Base-by-base conservation (phyloP, 176 grass and related monocot species). In the Raddia distichophylla region DNA sequence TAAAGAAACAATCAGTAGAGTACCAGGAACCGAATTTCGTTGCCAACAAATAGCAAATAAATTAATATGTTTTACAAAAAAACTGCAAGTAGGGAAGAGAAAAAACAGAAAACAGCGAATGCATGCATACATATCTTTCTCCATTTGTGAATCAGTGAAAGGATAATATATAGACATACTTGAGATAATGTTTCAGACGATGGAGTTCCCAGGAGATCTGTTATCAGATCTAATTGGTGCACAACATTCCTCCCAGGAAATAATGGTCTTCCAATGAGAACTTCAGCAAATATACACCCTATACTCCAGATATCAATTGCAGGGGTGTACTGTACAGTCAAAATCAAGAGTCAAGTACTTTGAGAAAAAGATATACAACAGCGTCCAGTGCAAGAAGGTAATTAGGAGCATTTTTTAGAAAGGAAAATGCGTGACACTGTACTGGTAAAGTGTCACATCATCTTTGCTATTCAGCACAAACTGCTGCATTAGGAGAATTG, bases 271-370 rank as follows among this genome's bases (percentile, higher is more conserved):
- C 91, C 79, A 20, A 82, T 88, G 48, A 97, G 86, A 83, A 97
- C 43, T 86, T 97, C 94, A 50, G 91, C 89, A 88, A 97, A 97
- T 84, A 97, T 94, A 76, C 94, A 94, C 69, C 94, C 94, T 79
- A 94, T 94, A 82, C 94, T 97, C 94, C 94, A 97, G 77, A 97
- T 92, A 88, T 97, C 94, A 88, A 88, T 60, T 79, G 81, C 81
- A 74, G 86, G 76, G 16, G 93, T 92, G 63, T 95, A 95, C 93
- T 95, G 85, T 12, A 79, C 65, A 72, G 14, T 27, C 4, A 86
- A 81, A 85, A 58, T 40, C 4, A 77, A 42, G 5, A 34, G 9
- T 43, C 53, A 70, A 66, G 47, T 59, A 19, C n/a, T 76, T 62
- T 72, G 72, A 13, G 45, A 56, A 35, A 64, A 60, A 66, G 12